Percentiles rank a stretch among this genome's conserved stretches.
phyloP scores from a whole-genome alignment of 441 rosid species.

The Pelargonium citronellum region DNA sequence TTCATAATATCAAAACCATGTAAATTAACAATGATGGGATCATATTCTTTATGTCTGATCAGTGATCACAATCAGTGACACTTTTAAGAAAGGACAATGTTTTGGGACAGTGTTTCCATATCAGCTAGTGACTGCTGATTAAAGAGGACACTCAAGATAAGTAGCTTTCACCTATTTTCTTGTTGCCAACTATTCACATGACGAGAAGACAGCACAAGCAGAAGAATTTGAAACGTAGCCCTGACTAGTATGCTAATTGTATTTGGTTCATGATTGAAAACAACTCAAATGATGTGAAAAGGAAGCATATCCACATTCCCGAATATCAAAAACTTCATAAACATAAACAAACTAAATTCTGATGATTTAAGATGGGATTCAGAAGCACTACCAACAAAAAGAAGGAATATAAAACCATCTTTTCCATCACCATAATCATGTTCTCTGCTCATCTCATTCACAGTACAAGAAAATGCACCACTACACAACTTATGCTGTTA shows the following conservation, averaged over 20 bases:
- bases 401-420: constrained; percentile 9
- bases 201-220: neutral
- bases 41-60: no score
- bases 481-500: constrained; percentile 17
- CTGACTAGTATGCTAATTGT: neutral
- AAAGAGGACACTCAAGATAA: neutral
- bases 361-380: neutral
- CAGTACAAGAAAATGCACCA: constrained; percentile 19
- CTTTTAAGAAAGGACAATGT: constrained; percentile 2
- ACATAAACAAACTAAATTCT: neutral
- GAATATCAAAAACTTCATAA: neutral
- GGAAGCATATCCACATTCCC: neutral
- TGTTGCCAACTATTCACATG: neutral
- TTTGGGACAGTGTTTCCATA: neutral
- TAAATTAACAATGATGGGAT: no score
- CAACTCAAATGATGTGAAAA: neutral
- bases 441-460: constrained; percentile 23
- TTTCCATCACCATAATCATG: constrained; percentile 21
- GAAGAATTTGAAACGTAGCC: neutral
- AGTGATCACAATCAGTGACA: no score
- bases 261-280: neutral
- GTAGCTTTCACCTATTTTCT: constrained; percentile 7
- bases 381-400: neutral
- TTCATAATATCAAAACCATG: no score
- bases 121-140: neutral